Percentiles rank a stretch among this genome's conserved stretches.
These are phyloP conservation scores for Tagetes erecta DNA, from an alignment of 129 eudicot species.

Conservation along the genomic window DNA sequence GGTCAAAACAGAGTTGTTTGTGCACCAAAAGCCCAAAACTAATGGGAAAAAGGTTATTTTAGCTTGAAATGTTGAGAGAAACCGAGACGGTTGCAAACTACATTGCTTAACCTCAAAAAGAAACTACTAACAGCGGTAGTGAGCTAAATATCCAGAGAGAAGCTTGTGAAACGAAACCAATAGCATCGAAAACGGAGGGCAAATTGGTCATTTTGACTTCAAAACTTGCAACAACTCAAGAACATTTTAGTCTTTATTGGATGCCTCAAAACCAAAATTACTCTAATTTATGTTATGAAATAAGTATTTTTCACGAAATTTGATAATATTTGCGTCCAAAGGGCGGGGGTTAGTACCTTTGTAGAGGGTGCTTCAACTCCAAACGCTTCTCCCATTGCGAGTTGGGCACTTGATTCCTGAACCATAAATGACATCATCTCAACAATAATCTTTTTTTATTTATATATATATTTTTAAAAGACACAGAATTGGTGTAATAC, in stretches of 20 bases:
- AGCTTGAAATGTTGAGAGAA: not conserved
- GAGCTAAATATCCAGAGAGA: not conserved
- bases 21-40: not conserved
- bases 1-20: not conserved
- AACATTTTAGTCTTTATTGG: not conserved
- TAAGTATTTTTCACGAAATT: not conserved
- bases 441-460: not conserved
- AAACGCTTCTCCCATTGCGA: constrained; percentile 97
- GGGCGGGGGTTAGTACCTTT: constrained; percentile 36
- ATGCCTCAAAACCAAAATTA: not conserved
- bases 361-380: constrained; percentile 58
- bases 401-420: constrained; percentile 87
- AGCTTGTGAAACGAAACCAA: not conserved
- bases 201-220: constrained; percentile 2
- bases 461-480: not conserved
- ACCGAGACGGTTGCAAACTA: not conserved
- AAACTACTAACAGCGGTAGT: not conserved
- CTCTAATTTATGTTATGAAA: not conserved
- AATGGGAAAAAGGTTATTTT: not conserved
- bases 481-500: constrained; percentile 36
- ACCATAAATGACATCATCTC: constrained; percentile 21
- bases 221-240: not conserved
- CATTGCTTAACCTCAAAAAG: not conserved
- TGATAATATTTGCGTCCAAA: not conserved
- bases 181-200: not conserved